phyloP scores from a whole-genome alignment of 768 basidiomycete species.

The Dioszegia hungarica region DNA sequence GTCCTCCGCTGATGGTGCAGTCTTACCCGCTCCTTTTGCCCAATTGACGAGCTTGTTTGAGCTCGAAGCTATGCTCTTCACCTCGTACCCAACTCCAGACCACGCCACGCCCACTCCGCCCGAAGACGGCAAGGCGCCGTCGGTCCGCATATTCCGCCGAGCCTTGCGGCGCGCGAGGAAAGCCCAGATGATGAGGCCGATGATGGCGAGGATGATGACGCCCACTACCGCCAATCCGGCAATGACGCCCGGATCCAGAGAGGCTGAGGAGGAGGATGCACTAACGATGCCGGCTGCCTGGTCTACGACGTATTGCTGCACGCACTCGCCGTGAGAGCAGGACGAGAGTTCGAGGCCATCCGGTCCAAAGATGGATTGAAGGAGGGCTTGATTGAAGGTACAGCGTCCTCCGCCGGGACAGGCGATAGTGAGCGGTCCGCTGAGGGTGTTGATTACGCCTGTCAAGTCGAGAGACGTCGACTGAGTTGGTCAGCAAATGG shows the following conservation, averaged over 20 bases:
- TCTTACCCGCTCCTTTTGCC: constrained; percentile 26
- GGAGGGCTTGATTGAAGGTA: constrained; percentile 66
- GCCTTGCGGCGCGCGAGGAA: constrained; percentile 62
- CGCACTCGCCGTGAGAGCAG: constrained; percentile 85
- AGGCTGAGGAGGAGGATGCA: constrained; percentile 38
- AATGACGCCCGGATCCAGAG: constrained; percentile 75
- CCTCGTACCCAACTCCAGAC: constrained; percentile 63
- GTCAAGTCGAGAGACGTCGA: constrained; percentile 53
- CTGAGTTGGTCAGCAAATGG: constrained; percentile 3
- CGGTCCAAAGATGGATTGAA: constrained; percentile 68
- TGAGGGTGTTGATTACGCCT: constrained; percentile 60
- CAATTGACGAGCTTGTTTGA: background rate
- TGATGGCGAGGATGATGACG: constrained; percentile 57
- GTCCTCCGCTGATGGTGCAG: background rate
- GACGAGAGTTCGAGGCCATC: constrained; percentile 66
- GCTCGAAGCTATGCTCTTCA: constrained; percentile 43
- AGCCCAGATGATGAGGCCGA: constrained; percentile 63
- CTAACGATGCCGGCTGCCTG: constrained; percentile 48
- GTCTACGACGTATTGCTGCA: constrained; percentile 73
- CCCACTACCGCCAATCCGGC: constrained; percentile 85
- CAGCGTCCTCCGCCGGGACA: constrained; percentile 63
- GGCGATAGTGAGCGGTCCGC: constrained; percentile 63
- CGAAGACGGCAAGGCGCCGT: constrained; percentile 48
- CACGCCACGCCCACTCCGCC: constrained; percentile 66
- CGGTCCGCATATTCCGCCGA: constrained; percentile 48